phyloP scores from a whole-genome alignment of 2,329 filamentous ascomycete species.

The Metarhizium humberi region DNA sequence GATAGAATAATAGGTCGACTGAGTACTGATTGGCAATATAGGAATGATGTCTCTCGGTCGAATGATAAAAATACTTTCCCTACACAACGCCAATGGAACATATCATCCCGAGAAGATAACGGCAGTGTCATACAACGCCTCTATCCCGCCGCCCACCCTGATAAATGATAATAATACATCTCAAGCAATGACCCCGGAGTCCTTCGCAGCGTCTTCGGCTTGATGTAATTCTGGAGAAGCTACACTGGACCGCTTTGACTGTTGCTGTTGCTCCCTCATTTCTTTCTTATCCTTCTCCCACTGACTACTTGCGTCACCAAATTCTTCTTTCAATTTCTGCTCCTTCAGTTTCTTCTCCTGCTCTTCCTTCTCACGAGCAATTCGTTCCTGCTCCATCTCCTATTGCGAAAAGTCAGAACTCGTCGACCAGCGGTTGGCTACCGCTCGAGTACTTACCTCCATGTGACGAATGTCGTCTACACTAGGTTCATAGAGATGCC shows the following conservation, averaged over 20 bases:
- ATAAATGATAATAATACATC: not conserved
- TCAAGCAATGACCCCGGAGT: conserved; percentile 2
- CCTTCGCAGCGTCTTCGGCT: conserved; percentile 5
- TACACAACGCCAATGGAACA: not conserved
- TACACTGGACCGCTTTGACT: conserved; percentile 1
- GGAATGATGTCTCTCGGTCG: not conserved
- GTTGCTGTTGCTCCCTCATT: conserved; percentile 46
- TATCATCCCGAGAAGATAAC: not conserved
- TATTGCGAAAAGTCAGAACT: conserved; percentile 22
- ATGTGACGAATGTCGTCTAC: conserved; percentile 96
- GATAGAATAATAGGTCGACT: too few relatives aligned
- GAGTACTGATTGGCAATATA: not conserved
- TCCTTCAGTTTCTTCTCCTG: conserved; percentile 65
- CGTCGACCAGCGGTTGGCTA: not conserved
- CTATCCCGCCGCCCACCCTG: not conserved
- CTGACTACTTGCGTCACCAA: conserved; percentile 65
- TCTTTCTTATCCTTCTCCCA: conserved; percentile 87
- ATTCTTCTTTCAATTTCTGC: conserved; percentile 63
- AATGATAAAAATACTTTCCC: not conserved
- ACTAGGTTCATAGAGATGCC: conserved; percentile 99
- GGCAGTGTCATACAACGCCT: not conserved
- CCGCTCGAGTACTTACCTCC: conserved; percentile 47
- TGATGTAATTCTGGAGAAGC: conserved; percentile 1
- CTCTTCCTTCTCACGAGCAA: conserved; percentile 65
- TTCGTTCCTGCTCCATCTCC: conserved; percentile 88